phyloP scores from a whole-genome alignment of 2,329 filamentous ascomycete species.

The Paramyrothecium roridum region DNA sequence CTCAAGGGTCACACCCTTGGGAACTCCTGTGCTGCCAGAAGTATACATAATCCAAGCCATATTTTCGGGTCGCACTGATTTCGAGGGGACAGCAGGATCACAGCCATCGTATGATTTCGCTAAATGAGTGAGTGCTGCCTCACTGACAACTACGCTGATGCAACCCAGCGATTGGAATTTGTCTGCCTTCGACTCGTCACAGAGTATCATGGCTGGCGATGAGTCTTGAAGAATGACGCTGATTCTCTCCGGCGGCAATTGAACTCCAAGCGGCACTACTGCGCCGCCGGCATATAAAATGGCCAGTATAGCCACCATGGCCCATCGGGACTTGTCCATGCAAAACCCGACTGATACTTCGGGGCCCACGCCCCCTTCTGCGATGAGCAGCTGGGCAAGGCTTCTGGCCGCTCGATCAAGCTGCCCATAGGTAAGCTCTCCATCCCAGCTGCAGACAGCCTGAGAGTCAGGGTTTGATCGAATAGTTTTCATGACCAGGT shows the following conservation, averaged over 20 bases:
- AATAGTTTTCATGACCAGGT: no score
- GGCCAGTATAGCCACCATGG: neutral
- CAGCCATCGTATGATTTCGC: neutral
- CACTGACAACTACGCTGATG: neutral
- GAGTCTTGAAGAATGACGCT: neutral
- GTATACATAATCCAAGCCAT: constrained; percentile 10
- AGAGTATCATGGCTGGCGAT: neutral
- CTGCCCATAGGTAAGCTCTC: no score
- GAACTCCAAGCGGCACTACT: neutral
- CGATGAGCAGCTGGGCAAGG: neutral
- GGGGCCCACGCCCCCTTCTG: neutral
- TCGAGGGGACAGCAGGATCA: neutral
- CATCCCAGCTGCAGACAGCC: no score
- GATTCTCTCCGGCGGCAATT: neutral
- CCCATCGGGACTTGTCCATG: neutral
- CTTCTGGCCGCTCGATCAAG: no score
- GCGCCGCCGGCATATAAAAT: neutral
- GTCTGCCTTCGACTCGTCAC: neutral
- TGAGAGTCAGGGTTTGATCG: no score
- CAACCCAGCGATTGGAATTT: neutral
- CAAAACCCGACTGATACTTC: neutral
- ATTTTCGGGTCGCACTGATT: neutral
- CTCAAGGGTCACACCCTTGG: constrained; percentile 10
- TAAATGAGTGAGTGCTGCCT: neutral
- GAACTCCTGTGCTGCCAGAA: constrained; percentile 10